Evolutionary conservation across 75 land plant genomes (phyloP).

Genomic region (Adiantum capillusveneris): DNA sequence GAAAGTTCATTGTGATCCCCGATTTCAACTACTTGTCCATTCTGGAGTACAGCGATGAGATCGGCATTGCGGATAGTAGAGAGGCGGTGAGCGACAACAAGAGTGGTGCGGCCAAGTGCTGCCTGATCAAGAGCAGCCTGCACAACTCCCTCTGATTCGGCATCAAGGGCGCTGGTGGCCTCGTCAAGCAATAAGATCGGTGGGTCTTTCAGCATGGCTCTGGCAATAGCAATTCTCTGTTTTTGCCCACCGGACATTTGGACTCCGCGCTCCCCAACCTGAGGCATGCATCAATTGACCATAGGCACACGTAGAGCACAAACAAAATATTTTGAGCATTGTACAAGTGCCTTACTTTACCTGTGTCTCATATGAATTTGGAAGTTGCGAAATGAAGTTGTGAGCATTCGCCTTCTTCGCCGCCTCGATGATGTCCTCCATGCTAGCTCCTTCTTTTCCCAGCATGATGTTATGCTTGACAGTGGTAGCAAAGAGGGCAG

Average conservation of each 20-base stretch:
- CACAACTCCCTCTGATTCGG: slow-evolving; percentile 55
- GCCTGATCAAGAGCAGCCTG: slow-evolving; percentile 65
- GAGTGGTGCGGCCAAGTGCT: slow-evolving; percentile 57
- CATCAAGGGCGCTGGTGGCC: slow-evolving; percentile 69
- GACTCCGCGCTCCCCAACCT: slow-evolving; percentile 57
- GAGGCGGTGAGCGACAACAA: slow-evolving; percentile 70
- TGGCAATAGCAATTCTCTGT: no score
- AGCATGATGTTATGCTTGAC: slow-evolving; percentile 58
- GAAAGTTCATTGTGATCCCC: not conserved
- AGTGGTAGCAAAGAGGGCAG: slow-evolving; percentile 68
- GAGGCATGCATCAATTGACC: not conserved
- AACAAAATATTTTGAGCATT: not conserved
- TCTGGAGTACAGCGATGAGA: slow-evolving; percentile 47
- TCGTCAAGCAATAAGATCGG: slow-evolving; percentile 58
- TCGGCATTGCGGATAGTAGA: slow-evolving; percentile 64
- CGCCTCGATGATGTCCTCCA: slow-evolving; percentile 52
- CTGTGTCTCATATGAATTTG: slow-evolving; percentile 49
- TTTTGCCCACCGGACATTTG: slow-evolving; percentile 61
- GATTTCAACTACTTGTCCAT: slow-evolving; percentile 41
- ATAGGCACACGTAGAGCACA: not conserved
- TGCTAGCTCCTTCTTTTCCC: slow-evolving; percentile 58
- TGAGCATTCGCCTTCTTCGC: slow-evolving; percentile 74
- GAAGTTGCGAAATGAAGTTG: slow-evolving; percentile 54
- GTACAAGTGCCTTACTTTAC: slow-evolving; percentile 6
- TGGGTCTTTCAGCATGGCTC: slow-evolving; percentile 60